Percentiles rank a stretch among this genome's conserved stretches.
Conservation (phyloP, 2,329 filamentous ascomycete species). For the Colletotrichum tabaci region DNA sequence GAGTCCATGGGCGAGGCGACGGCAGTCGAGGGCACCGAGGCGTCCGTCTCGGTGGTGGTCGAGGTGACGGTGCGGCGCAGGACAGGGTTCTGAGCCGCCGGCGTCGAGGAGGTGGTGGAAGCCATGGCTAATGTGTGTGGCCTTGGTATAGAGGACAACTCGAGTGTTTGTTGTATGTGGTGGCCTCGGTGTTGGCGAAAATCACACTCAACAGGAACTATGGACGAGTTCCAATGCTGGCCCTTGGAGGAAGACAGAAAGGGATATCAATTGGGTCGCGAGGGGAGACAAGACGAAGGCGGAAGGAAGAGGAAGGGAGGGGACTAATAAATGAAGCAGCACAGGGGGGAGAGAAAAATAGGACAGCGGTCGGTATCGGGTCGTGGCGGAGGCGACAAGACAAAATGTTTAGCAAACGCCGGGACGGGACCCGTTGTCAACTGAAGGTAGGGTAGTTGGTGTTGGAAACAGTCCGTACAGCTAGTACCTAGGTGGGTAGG, state of each 20-base stretch:
- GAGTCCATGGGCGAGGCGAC: constrained; percentile 72
- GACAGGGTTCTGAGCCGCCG: constrained; percentile 59
- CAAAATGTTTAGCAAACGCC: constrained; percentile 32
- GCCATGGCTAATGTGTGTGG: constrained; percentile 58
- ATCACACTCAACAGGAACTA: constrained; percentile 33
- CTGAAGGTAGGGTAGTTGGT: background rate
- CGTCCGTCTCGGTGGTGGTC: constrained; percentile 58
- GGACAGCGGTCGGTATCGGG: constrained; percentile 23
- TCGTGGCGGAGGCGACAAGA: constrained; percentile 34
- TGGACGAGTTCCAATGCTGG: constrained; percentile 39
- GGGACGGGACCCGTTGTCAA: constrained; percentile 38
- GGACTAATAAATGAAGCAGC: constrained; percentile 40
- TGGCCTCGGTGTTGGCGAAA: constrained; percentile 17
- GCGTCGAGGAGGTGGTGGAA: constrained; percentile 59
- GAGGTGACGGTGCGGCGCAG: constrained; percentile 65
- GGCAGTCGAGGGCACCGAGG: constrained; percentile 68
- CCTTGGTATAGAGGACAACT: constrained; percentile 6
- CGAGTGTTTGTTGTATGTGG: background rate
- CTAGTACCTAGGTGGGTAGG: no score
- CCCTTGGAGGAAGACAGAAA: constrained; percentile 27
- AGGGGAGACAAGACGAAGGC: background rate
- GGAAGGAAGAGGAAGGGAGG: constrained; percentile 17
- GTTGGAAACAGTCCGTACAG: background rate
- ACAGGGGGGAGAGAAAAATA: constrained; percentile 11
- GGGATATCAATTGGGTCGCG: constrained; percentile 30